Conservation (phyloP, 176 grass and related monocot species). For the Triticum monococcum region DNA sequence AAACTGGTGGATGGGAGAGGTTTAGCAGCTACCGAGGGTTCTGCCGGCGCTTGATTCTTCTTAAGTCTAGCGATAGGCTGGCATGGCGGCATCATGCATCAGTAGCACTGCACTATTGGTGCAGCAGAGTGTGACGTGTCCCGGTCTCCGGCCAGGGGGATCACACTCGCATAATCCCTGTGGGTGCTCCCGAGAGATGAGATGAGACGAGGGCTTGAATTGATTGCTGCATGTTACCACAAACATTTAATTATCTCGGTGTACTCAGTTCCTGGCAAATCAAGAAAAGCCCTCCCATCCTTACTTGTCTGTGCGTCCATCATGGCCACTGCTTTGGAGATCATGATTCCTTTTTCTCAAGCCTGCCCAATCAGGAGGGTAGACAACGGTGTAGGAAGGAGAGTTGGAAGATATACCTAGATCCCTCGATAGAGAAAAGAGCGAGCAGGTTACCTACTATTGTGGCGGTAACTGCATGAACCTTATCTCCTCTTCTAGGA, state of each 20-base stretch:
- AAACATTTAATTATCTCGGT: background rate
- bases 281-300: slow-evolving; percentile 19
- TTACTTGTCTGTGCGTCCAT: background rate
- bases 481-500: slow-evolving; percentile 26
- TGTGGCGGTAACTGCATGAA: background rate
- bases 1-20: background rate
- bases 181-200: background rate
- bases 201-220: background rate
- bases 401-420: too few relatives aligned
- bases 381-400: too few relatives aligned
- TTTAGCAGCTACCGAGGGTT: background rate
- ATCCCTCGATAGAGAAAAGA: too few relatives aligned
- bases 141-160: too few relatives aligned
- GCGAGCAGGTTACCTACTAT: too few relatives aligned
- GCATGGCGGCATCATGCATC: too few relatives aligned
- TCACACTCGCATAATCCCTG: background rate
- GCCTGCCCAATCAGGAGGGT: background rate
- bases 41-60: background rate
- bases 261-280: slow-evolving; percentile 24
- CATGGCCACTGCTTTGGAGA: background rate
- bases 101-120: too few relatives aligned
- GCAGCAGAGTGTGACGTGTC: too few relatives aligned
- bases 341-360: background rate
- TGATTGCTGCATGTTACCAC: slow-evolving; percentile 17
- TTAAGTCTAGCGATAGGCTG: too few relatives aligned